Percentiles rank a stretch among this genome's conserved stretches.
These are phyloP conservation scores for Vigna hirtella DNA, from an alignment of 306 rosid species.

Conservation along the genomic window DNA sequence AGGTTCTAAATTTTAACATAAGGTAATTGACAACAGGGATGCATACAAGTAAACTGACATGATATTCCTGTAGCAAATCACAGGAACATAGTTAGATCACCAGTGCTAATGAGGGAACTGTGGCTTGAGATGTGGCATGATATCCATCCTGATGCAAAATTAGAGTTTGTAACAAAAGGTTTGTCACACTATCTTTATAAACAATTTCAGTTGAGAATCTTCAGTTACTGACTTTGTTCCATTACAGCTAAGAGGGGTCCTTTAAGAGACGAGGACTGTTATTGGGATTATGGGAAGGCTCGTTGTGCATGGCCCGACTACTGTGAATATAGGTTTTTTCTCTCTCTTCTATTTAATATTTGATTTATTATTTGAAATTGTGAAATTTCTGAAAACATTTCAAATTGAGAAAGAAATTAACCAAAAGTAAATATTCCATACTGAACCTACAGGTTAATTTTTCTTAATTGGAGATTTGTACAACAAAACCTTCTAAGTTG, in stretches of 20 bases:
- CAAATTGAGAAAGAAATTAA: conserved; percentile 19
- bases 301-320: conserved; percentile 96
- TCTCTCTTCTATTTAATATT: conserved; percentile 24
- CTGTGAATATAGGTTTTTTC: conserved; percentile 91
- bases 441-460: conserved; percentile 1
- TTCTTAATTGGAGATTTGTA: conserved; percentile 23
- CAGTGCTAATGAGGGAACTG: conserved; percentile 92
- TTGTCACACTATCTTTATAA: conserved; percentile 25
- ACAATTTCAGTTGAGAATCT: conserved; percentile 43
- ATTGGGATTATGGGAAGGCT: conserved; percentile 99
- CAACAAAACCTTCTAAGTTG: conserved; percentile 3
- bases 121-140: conserved; percentile 99
- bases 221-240: conserved; percentile 34
- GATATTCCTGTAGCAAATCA: conserved; percentile 82
- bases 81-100: conserved; percentile 95
- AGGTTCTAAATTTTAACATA: conserved; percentile 1
- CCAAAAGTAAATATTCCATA: conserved; percentile 17
- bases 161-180: conserved; percentile 91
- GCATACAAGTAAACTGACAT: conserved; percentile 47
- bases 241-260: conserved; percentile 96
- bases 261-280: conserved; percentile 91
- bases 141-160: conserved; percentile 79
- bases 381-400: conserved; percentile 3
- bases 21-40: conserved; percentile 25
- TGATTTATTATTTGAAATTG: conserved; percentile 29